Percentiles rank a stretch among this genome's conserved stretches.
phyloP scores from a whole-genome alignment of 768 basidiomycete genomes.

The Fomitopsis pulvina region DNA sequence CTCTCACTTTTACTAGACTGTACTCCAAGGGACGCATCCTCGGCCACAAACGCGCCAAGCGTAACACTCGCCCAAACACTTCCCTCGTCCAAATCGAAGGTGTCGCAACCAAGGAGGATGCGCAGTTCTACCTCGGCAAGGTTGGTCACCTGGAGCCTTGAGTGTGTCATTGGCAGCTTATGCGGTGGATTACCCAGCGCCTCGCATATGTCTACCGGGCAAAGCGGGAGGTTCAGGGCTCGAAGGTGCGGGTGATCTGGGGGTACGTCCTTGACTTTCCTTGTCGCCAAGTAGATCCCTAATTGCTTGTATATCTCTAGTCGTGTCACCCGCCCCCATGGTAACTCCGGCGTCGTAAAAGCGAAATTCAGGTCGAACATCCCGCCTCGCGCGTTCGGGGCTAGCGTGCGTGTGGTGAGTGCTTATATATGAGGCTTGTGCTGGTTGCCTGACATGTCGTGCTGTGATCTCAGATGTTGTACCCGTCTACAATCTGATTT shows the following conservation, averaged over 20 bases:
- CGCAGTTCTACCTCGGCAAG: conserved; percentile 98
- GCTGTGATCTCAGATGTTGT: conserved; percentile 65
- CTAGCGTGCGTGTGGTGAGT: conserved; percentile 84
- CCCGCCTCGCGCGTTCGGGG: conserved; percentile 92
- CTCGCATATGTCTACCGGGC: conserved; percentile 98
- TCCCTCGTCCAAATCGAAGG: conserved; percentile 97
- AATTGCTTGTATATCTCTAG: conserved; percentile 28
- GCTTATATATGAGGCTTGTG: neutral
- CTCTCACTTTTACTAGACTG: conserved; percentile 47
- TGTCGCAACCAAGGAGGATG: conserved; percentile 87
- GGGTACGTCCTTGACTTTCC: conserved; percentile 51
- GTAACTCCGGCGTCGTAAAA: conserved; percentile 92
- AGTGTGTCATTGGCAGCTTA: neutral
- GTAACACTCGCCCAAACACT: conserved; percentile 93
- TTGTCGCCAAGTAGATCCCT: neutral
- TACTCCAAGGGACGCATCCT: conserved; percentile 96
- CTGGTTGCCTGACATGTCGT: neutral
- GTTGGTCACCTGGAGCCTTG: conserved; percentile 30
- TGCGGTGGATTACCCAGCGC: conserved; percentile 65
- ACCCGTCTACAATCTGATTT: conserved; percentile 77
- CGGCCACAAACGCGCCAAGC: conserved; percentile 98
- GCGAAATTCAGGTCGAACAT: conserved; percentile 95
- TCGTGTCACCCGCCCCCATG: conserved; percentile 90
- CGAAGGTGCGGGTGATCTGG: conserved; percentile 97
- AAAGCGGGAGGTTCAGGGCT: conserved; percentile 89